A percentile compares a stretch with the other conserved stretches of the same genome.
These are phyloP conservation scores for Paraphaeosphaeria minitans DNA, from an alignment of 2,329 filamentous ascomycete species.

Conservation along the genomic window DNA sequence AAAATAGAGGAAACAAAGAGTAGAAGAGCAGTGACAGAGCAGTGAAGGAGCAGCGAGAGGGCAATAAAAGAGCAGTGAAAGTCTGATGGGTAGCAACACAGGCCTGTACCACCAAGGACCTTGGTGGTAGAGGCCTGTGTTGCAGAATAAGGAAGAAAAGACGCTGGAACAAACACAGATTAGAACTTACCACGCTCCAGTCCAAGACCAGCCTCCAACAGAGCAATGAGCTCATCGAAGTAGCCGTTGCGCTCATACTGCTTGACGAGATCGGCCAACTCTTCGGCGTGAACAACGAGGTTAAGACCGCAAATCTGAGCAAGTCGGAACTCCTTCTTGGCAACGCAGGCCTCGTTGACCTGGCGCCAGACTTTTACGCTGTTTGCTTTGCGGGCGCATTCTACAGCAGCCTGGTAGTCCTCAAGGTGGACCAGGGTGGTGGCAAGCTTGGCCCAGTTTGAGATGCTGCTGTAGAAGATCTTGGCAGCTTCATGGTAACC, in stretches of 20 bases:
- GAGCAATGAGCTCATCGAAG: conserved; percentile 94
- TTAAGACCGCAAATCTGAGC: conserved; percentile 99
- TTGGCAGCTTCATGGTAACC: conserved; percentile 95
- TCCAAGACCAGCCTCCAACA: conserved; percentile 93
- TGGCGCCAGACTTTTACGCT: conserved; percentile 99
- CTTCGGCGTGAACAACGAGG: conserved; percentile 95
- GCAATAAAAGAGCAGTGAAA: no score
- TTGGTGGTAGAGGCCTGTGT: no score
- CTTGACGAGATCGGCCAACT: conserved; percentile 88
- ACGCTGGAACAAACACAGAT: no score
- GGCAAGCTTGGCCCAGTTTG: conserved; percentile 98
- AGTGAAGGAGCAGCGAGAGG: no score
- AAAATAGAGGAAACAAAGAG: no score
- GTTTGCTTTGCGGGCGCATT: conserved; percentile 97
- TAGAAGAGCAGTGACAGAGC: no score
- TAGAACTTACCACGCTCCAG: conserved; percentile 87
- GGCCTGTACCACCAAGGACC: no score
- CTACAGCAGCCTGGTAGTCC: conserved; percentile 96
- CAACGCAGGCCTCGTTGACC: conserved; percentile 93
- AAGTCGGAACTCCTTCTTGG: conserved; percentile 98
- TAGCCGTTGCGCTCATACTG: conserved; percentile 97
- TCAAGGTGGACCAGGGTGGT: conserved; percentile 96
- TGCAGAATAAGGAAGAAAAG: no score
- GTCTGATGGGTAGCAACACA: no score
- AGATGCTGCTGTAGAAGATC: conserved; percentile 98